Evolutionary conservation across 495 filamentous ascomycete species (phyloP).

Genomic region (Hyaloscypha bicolor): DNA sequence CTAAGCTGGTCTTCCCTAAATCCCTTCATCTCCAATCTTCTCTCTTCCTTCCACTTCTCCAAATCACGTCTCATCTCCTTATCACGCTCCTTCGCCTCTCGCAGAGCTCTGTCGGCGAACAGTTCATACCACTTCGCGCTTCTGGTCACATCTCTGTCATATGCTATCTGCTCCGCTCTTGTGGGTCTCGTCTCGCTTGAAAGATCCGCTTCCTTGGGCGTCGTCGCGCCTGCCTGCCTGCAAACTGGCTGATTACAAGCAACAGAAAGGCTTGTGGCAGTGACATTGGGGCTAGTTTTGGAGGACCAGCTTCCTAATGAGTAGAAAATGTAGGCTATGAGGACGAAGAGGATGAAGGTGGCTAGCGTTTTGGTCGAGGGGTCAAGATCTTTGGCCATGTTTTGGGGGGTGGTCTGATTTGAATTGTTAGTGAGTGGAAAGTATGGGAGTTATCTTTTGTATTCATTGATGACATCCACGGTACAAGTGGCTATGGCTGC

Average conservation of each 20-base stretch:
- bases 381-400: neutral
- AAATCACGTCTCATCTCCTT: neutral
- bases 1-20: conserved; percentile 2
- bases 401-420: neutral
- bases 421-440: neutral
- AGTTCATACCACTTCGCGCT: neutral
- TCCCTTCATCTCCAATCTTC: neutral
- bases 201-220: too few species aligned
- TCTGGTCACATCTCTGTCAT: neutral
- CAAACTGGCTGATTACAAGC: neutral
- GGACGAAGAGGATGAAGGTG: neutral
- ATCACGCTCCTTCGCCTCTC: neutral
- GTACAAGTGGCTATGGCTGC: neutral
- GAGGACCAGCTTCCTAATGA: neutral
- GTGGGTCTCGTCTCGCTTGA: neutral
- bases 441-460: neutral
- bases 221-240: neutral
- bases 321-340: neutral
- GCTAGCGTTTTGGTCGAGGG: neutral
- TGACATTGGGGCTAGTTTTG: neutral
- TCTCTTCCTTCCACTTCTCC: neutral
- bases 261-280: neutral
- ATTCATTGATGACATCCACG: neutral
- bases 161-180: neutral
- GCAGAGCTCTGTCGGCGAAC: neutral